Conservation (phyloP, 2,329 filamentous ascomycete species). For the Paecilomyces dactylethromorphus region DNA sequence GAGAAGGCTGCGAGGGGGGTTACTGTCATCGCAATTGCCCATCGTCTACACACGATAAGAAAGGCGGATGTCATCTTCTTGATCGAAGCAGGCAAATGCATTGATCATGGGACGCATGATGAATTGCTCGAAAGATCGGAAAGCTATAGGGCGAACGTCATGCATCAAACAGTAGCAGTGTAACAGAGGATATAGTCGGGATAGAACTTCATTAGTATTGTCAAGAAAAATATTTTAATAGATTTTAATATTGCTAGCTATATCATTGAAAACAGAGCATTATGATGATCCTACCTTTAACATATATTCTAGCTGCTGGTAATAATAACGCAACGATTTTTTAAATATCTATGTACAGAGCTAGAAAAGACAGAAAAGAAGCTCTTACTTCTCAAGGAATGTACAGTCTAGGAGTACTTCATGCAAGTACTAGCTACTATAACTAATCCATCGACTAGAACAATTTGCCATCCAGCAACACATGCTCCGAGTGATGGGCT, state of each 20-base stretch:
- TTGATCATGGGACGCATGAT: constrained; percentile 57
- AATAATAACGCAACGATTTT: too few relatives aligned
- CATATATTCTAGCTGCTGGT: too few relatives aligned
- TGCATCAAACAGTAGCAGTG: constrained; percentile 29
- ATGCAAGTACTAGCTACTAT: neutral
- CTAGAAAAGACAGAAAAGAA: too few relatives aligned
- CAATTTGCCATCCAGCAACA: neutral
- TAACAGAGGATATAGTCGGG: constrained; percentile 4
- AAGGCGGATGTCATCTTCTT: constrained; percentile 76
- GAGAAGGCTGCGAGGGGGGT: constrained; percentile 10
- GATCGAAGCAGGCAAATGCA: constrained; percentile 60
- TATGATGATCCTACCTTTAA: too few relatives aligned
- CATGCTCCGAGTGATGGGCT: neutral
- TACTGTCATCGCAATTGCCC: constrained; percentile 20
- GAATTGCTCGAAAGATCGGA: constrained; percentile 48
- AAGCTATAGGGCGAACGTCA: constrained; percentile 33
- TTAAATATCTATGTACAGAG: too few relatives aligned
- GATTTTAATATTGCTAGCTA: too few relatives aligned
- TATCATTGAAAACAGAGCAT: too few relatives aligned
- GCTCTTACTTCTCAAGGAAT: too few relatives aligned
- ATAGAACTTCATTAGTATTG: neutral
- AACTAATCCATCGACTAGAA: neutral
- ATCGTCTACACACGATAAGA: constrained; percentile 43
- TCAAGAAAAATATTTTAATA: too few relatives aligned
- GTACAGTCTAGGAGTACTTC: too few relatives aligned